phyloP scores from a whole-genome alignment of 352 stramenopile genomes.

The Pythium aristosporum region DNA sequence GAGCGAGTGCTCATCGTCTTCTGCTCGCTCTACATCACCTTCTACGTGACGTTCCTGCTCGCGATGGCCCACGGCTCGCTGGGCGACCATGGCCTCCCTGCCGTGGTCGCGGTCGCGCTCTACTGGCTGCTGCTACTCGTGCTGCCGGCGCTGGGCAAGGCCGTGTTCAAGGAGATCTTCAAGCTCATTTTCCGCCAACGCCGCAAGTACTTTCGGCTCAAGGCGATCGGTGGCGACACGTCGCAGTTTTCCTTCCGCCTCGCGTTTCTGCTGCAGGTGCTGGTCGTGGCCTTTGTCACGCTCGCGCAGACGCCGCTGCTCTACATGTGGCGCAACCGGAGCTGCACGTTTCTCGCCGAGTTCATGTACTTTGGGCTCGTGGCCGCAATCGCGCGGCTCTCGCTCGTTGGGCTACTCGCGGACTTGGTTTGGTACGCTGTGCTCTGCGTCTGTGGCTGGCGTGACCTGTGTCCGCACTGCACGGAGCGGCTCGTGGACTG shows the following conservation, averaged over 20 bases:
- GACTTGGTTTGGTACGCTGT: constrained; percentile 57
- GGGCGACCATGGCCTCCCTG: constrained; percentile 32
- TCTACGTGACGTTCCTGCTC: constrained; percentile 72
- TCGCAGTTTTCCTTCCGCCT: constrained; percentile 54
- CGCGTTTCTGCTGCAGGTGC: constrained; percentile 52
- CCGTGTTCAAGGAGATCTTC: constrained; percentile 74
- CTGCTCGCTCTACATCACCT: constrained; percentile 71
- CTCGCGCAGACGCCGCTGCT: constrained; percentile 53
- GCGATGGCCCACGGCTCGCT: constrained; percentile 52
- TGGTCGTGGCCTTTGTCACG: constrained; percentile 52
- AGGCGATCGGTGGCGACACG: constrained; percentile 41
- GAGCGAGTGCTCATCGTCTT: constrained; percentile 67
- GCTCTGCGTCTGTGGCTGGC: constrained; percentile 58
- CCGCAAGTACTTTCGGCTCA: constrained; percentile 63
- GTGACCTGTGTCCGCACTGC: constrained; percentile 62
- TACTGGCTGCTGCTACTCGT: constrained; percentile 59
- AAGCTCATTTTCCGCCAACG: constrained; percentile 74
- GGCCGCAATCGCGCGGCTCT: constrained; percentile 56
- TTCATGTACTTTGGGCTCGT: constrained; percentile 71
- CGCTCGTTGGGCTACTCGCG: constrained; percentile 45
- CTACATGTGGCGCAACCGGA: constrained; percentile 67
- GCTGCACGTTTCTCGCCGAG: constrained; percentile 58
- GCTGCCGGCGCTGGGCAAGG: constrained; percentile 56
- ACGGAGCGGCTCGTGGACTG: constrained; percentile 61
- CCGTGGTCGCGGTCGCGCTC: constrained; percentile 40